Percentiles rank a stretch among this genome's conserved stretches.
Conservation (phyloP, 2,329 filamentous ascomycete genomes). For the Elsinoe perseae region DNA sequence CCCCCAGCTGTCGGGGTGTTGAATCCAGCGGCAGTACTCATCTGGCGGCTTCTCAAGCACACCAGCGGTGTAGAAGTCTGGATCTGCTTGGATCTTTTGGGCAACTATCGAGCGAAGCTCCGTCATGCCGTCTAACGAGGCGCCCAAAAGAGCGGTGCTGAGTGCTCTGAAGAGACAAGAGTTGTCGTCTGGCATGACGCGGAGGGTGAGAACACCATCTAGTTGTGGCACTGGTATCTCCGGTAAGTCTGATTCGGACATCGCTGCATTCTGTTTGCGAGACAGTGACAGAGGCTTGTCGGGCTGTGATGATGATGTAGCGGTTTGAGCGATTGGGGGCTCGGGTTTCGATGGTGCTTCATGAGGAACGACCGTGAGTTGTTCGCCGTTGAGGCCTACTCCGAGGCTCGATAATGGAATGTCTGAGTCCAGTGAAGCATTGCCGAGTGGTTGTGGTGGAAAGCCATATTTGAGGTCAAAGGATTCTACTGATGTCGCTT, state of each 20-base stretch:
- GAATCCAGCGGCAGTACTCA: slow-evolving; percentile 75
- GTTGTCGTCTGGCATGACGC: slow-evolving; percentile 96
- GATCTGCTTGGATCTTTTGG: slow-evolving; percentile 65
- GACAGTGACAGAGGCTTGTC: slow-evolving; percentile 32
- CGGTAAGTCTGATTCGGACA: slow-evolving; percentile 50
- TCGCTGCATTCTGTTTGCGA: slow-evolving; percentile 37
- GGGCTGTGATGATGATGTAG: slow-evolving; percentile 25
- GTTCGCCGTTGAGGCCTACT: slow-evolving; percentile 58
- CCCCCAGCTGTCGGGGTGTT: slow-evolving; percentile 75
- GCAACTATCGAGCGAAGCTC: slow-evolving; percentile 72
- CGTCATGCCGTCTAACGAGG: slow-evolving; percentile 56
- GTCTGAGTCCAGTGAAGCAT: slow-evolving; percentile 45
- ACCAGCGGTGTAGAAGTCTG: slow-evolving; percentile 64
- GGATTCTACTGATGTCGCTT: slow-evolving; percentile 55
- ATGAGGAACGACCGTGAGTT: slow-evolving; percentile 52
- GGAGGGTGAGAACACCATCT: slow-evolving; percentile 57
- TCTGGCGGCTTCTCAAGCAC: slow-evolving; percentile 64
- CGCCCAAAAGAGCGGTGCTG: slow-evolving; percentile 65
- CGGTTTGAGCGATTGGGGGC: slow-evolving; percentile 20
- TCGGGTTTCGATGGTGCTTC: background rate
- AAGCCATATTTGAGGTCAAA: slow-evolving; percentile 81
- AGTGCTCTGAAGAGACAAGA: slow-evolving; percentile 89
- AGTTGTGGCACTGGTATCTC: slow-evolving; percentile 52
- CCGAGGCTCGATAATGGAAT: slow-evolving; percentile 49
- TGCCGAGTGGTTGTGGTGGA: slow-evolving; percentile 62